phyloP scores from a whole-genome alignment of 129 eudicot genomes.

The Scalesia atractyloides region DNA sequence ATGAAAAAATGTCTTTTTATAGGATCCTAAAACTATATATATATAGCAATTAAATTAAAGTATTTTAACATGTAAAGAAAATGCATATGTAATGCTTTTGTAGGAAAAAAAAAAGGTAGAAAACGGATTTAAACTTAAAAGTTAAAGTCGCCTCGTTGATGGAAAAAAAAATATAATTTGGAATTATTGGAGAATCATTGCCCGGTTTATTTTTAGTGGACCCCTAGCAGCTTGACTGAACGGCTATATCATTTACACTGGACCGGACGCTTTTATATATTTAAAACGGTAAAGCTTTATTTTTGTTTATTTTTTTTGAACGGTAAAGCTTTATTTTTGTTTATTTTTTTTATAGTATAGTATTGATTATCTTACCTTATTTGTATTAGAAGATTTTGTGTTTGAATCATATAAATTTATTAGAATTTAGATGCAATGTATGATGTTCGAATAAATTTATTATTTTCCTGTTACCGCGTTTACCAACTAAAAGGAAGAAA shows the following conservation, averaged over 20 bases:
- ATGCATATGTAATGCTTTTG: background rate
- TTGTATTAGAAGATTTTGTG: too few relatives aligned
- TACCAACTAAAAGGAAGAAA: background rate
- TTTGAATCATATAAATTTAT: too few relatives aligned
- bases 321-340: background rate
- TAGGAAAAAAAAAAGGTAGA: background rate
- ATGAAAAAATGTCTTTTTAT: too few relatives aligned
- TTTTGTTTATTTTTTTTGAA: background rate
- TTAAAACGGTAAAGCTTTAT: background rate
- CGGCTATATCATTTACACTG: conserved; percentile 1
- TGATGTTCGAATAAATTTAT: background rate
- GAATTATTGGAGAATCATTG: conserved; percentile 3
- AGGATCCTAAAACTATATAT: too few relatives aligned
- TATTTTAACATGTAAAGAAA: background rate
- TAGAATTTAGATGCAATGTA: background rate
- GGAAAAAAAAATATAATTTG: background rate
- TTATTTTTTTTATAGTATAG: background rate
- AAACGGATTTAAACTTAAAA: background rate
- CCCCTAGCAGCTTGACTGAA: conserved; percentile 13
- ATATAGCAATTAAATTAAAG: too few relatives aligned
- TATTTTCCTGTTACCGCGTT: background rate
- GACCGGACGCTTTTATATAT: background rate
- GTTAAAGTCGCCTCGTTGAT: background rate
- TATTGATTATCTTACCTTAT: background rate
- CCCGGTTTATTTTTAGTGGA: background rate